phyloP scores from a whole-genome alignment of 495 filamentous ascomycete species.

The Neurospora tetraspora region DNA sequence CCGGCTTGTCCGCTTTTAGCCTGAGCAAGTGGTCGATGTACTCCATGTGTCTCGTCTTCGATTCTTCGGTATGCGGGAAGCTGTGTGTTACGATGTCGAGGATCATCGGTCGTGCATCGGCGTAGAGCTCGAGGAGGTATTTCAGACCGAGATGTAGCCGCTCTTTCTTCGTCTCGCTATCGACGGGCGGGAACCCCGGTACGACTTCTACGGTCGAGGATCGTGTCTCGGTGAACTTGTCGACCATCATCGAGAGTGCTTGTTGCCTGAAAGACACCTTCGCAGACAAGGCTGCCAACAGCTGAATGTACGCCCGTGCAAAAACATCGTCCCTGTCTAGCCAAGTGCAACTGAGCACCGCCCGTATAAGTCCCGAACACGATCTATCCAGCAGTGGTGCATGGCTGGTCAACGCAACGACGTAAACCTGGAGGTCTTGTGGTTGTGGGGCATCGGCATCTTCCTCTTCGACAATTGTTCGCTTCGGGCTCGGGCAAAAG shows the following conservation, averaged over 20 bases:
- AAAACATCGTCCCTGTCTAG: conserved; percentile 74
- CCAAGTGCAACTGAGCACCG: conserved; percentile 69
- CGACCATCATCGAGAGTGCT: conserved; percentile 70
- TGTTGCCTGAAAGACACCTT: conserved; percentile 49
- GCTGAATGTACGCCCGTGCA: conserved; percentile 65
- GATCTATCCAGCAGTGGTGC: conserved; percentile 58
- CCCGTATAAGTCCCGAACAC: conserved; percentile 64
- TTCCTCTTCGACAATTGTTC: conserved; percentile 16
- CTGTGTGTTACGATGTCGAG: conserved; percentile 51
- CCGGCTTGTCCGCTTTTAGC: conserved; percentile 63
- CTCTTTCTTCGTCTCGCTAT: conserved; percentile 47
- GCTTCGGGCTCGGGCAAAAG: conserved; percentile 41
- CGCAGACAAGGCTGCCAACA: conserved; percentile 71
- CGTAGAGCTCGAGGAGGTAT: conserved; percentile 66
- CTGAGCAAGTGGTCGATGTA: conserved; percentile 73
- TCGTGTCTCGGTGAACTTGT: conserved; percentile 51
- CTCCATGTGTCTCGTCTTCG: conserved; percentile 57
- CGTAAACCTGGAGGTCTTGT: conserved; percentile 55
- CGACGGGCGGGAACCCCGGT: conserved; percentile 49
- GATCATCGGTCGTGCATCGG: conserved; percentile 58
- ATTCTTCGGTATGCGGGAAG: conserved; percentile 68
- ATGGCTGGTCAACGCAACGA: conserved; percentile 68
- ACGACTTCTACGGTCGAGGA: conserved; percentile 40
- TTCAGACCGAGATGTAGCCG: conserved; percentile 66
- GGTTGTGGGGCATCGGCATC: conserved; percentile 13